Evolutionary conservation across 805 yeast species (phyloP).

Genomic region (Saturnispora halmiae): DNA sequence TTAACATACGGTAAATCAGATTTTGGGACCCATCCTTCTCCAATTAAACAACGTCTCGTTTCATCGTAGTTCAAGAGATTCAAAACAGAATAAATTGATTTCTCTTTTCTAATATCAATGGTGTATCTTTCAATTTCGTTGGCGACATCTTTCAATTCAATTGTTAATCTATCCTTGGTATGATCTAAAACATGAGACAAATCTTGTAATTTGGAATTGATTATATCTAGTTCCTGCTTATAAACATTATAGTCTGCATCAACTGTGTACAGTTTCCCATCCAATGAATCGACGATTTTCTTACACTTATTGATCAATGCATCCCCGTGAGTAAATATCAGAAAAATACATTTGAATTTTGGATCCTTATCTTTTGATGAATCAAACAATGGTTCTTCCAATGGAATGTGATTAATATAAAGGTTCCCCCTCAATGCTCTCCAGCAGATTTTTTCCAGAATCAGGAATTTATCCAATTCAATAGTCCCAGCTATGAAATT

Average conservation of each 20-base stretch:
- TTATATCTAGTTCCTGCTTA: conserved; percentile 41
- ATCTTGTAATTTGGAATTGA: conserved; percentile 36
- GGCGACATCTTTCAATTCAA: conserved; percentile 75
- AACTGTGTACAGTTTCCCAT: conserved; percentile 64
- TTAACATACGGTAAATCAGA: conserved; percentile 63
- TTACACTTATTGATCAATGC: conserved; percentile 58
- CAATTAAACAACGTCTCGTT: conserved; percentile 76
- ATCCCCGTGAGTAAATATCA: conserved; percentile 87
- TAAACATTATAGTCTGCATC: conserved; percentile 34
- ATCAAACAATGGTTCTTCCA: conserved; percentile 59
- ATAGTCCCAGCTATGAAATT: conserved; percentile 73
- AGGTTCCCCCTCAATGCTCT: conserved; percentile 89
- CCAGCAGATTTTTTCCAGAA: conserved; percentile 81
- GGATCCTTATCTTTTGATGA: conserved; percentile 40
- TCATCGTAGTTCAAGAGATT: conserved; percentile 75
- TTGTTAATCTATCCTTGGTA: conserved; percentile 57
- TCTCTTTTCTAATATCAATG: conserved; percentile 62
- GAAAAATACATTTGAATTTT: conserved; percentile 69
- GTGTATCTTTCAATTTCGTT: conserved; percentile 71
- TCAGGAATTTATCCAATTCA: conserved; percentile 54
- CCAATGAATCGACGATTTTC: conserved; percentile 80
- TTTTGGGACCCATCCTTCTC: conserved; percentile 95
- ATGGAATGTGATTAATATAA: conserved; percentile 66
- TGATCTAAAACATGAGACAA: conserved; percentile 45
- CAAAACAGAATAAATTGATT: conserved; percentile 69